These are phyloP conservation scores for Xylaria polymorpha DNA, from an alignment of 2,329 filamentous ascomycete species.

Conservation along the genomic window DNA sequence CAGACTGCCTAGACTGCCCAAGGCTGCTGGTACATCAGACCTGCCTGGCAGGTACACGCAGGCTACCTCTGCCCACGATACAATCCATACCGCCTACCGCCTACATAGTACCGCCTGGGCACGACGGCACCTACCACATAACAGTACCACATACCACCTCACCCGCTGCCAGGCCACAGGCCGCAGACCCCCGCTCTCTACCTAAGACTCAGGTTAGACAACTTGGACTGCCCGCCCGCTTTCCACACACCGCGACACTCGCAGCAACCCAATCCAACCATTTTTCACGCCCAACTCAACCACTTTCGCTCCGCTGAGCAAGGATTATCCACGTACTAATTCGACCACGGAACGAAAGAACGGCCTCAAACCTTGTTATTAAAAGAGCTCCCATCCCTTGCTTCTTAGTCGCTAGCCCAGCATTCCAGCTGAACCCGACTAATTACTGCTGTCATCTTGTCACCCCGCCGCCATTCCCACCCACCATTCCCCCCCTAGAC, in stretches of 20 bases:
- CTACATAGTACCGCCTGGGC: background rate
- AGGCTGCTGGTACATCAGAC: constrained; percentile 5
- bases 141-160: background rate
- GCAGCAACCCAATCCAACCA: constrained; percentile 48
- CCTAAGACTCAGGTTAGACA: constrained; percentile 27
- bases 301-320: constrained; percentile 34
- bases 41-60: constrained; percentile 8
- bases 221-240: constrained; percentile 36
- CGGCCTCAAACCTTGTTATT: constrained; percentile 25
- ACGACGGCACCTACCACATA: background rate
- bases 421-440: constrained; percentile 35
- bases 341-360: constrained; percentile 23
- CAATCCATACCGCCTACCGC: background rate
- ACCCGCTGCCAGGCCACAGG: constrained; percentile 13
- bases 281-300: constrained; percentile 48
- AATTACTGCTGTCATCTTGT: constrained; percentile 15
- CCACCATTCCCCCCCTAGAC: constrained; percentile 3
- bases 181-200: constrained; percentile 38
- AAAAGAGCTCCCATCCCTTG: constrained; percentile 20
- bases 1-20: background rate
- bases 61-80: background rate
- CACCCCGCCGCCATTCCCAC: constrained; percentile 21
- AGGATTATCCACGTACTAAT: constrained; percentile 40
- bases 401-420: constrained; percentile 25
- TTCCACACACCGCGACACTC: constrained; percentile 42